Evolutionary conservation across 768 basidiomycete species (phyloP).

Genomic region (Naganishia onofrii): DNA sequence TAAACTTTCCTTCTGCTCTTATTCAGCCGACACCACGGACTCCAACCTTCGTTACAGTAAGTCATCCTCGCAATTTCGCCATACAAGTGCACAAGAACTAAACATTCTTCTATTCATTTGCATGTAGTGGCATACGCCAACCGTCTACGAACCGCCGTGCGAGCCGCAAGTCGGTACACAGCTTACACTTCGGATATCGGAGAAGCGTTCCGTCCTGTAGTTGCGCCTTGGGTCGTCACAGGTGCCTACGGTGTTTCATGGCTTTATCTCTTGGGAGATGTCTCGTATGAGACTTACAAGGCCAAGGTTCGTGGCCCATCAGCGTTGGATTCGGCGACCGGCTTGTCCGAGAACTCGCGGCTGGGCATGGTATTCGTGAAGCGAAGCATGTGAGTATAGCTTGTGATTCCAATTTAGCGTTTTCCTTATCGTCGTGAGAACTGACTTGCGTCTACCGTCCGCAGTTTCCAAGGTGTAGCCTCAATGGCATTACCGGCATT

Average conservation of each 20-base stretch:
- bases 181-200: constrained; percentile 52
- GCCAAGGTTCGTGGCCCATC: constrained; percentile 50
- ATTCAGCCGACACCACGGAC: constrained; percentile 49
- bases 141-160: constrained; percentile 46
- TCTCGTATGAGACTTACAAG: constrained; percentile 53
- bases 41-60: constrained; percentile 50
- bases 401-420: neutral
- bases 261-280: constrained; percentile 52
- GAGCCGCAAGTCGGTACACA: constrained; percentile 50
- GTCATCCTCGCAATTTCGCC: neutral
- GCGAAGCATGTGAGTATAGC: constrained; percentile 40
- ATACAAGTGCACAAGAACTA: neutral
- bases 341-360: constrained; percentile 49
- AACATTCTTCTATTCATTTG: neutral
- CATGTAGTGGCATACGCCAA: constrained; percentile 49
- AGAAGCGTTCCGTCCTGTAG: constrained; percentile 52
- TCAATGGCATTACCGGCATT: constrained; percentile 53
- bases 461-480: constrained; percentile 49
- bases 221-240: constrained; percentile 45
- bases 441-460: neutral
- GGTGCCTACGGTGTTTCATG: constrained; percentile 52
- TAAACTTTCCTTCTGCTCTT: neutral
- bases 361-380: constrained; percentile 50
- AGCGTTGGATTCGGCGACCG: constrained; percentile 46
- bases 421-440: neutral